Evolutionary conservation across 2,329 filamentous ascomycete genomes (phyloP), one percentile per base, ranked within the genome.

Genomic region (Fusarium udum): DNA sequence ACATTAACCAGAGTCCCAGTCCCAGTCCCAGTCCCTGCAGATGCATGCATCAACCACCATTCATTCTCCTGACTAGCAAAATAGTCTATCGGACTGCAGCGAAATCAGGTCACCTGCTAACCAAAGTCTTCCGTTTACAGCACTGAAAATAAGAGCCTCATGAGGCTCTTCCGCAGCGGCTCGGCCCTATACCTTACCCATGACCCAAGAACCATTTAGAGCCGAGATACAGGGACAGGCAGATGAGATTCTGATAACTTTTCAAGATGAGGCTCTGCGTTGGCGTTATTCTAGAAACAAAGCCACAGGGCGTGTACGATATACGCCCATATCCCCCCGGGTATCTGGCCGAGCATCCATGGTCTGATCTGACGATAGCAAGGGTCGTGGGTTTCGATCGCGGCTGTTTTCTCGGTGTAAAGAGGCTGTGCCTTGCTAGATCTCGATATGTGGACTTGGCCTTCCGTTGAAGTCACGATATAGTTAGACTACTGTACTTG

Each of bases 351-450:
- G 70, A 73, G 67, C 39, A 67, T 53, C 39, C 60, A 51, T 73
- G 71, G 71, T 72, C 69, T 72, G 65, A 73, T 71, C 66, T 66
- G 65, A 73, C 52, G 42, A 64, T 56, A 45, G 56, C 49, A 32
- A 20, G 45, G 45, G 43, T 51, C 18, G 24, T 52, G 31, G 48
- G 22, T 24, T 22, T 59, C 40, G 42, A 71, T 71, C 36, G 34
- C 67, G 68, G 69, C 51, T 55, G 52, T 71, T 73, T 73, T 73
- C 40, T 73, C 71, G 71, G 71, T 40, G 56, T 40, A 61, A 65
- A 39, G 32, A 53, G n/a, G 15, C 46, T 61, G 53, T 52, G 40
- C 36, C n/a, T 52, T 18, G 48, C n/a, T 48, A 32, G 46, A 57
- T 69, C 63, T 69, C 28, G 57, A 63, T 69, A 57, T 51, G n/a